Base-by-base conservation (phyloP, 805 yeast species). In the Debaryomyces maramus region DNA sequence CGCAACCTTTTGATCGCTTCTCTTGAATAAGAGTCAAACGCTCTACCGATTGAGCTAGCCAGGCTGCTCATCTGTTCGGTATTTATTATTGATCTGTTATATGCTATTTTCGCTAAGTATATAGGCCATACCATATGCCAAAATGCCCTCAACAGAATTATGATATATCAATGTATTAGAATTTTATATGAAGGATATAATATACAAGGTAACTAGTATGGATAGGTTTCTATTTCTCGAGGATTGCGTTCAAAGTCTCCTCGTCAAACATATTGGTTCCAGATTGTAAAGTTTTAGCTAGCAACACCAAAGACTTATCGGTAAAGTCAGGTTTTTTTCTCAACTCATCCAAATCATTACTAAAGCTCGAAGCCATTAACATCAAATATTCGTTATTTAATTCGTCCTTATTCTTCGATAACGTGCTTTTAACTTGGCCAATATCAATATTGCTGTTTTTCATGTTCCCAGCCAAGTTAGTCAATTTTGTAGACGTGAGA, bases 281-380 rank as follows among this genome's bases (percentile, higher is more conserved):
- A 28, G 77, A 75, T 52, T 80, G 82, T 38, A 81, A 65, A 6
- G 79, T 67, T 47, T 76, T 75, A 3, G 84, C 85, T 49, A 81
- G 59, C 37, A 77, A 50, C 9, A 74, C 73, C 41, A 83, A 65
- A 19, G 86, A 80, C 48, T 74, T 76, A 21, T 68, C 72, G 7
- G 61, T 63, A 51, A 84, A 84, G 55, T 83, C 88, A 7, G 81
- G 83, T 24, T 81, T 78, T 39, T 70, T 68, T 55, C 89, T 76
- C 45, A 82, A 61, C 39, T 67, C 67, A 50, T 79, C 81, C 27
- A 82, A 65, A 44, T 82, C 87, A 40, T 79, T 80, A 34, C 81
- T 79, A 50, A 81, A 84, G 27, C 69, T 73, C 13, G 65, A 61
- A 34, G 85, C 76, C 77, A 83, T 74, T 44, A 79, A 51, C 23